Base-by-base conservation (phyloP, 228 moss, liverwort and hornwort genomes). In the Sphagnum fallax region DNA sequence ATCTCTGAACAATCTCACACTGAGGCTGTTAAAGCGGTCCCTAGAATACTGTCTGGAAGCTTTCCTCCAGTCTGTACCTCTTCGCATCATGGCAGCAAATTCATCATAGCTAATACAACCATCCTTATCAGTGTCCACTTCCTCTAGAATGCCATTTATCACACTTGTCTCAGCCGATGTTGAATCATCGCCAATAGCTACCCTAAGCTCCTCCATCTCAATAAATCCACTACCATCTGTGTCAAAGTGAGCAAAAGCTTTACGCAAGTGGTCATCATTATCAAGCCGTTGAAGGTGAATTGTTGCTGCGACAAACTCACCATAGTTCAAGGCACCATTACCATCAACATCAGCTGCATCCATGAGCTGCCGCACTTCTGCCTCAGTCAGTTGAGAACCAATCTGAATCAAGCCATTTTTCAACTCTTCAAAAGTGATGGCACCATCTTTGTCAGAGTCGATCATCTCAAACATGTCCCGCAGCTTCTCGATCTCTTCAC, bases 401-500 rank as follows among this genome's bases (percentile, higher is more conserved):
- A 91, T 80, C 76, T 92, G 69, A 10, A 87, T 86, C 0, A 95
- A 78, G 4, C 88, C 94, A 9, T 72, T 65, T 75, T 92, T 95
- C 9, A 95, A 75, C 63, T 90, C 90, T 69, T 95, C 90, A 15
- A 92, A 92, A 0, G 92, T 80, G 47, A 92, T 85, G 11, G 82
- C 50, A 8, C 92, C 95, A 49, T 60, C 66, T 0, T 81, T 75
- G 6, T 83, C 87, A 0, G 87, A 80, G 18, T 95, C 92, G 87
- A 95, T 72, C 65, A 78, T 91, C 47, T 87, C 80, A 59, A 93
- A 87, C 95, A 92, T 85, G 51, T 95, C 92, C 77, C 69, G 82
- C 71, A 95, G 62, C 0, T 87, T 84, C 6, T 88, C 85, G 5
- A 95, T 85, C 74, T 92, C 92, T 48, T 92, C 92, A 48, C 87